A percentile compares a stretch with the other conserved stretches of the same genome.
These are phyloP conservation scores for Anisodus acutangulus DNA, from an alignment of 257 asterid species.

Conservation along the genomic window DNA sequence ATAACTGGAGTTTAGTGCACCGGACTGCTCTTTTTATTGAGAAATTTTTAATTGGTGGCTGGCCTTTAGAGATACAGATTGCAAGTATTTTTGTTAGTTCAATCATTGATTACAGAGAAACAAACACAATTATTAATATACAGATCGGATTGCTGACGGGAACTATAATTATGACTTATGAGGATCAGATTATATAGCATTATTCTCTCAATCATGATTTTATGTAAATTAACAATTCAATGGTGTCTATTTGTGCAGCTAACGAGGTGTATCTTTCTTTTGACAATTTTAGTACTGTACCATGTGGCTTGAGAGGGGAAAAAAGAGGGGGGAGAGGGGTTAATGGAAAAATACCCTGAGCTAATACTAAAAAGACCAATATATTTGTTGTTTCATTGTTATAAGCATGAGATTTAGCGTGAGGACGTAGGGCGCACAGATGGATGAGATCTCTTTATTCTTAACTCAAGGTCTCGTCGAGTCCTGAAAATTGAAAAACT, in stretches of 20 bases:
- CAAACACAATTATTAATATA: slow-evolving; percentile 23
- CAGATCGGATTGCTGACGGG: slow-evolving; percentile 23
- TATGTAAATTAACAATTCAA: slow-evolving; percentile 24
- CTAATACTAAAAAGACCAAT: too few species aligned
- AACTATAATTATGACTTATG: slow-evolving; percentile 3
- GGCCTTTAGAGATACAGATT: slow-evolving; percentile 34
- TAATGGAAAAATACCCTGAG: background rate
- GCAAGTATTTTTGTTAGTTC: slow-evolving; percentile 32
- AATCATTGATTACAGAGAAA: slow-evolving; percentile 49
- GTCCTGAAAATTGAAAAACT: background rate
- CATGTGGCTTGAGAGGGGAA: background rate
- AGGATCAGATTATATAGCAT: background rate
- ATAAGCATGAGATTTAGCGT: background rate
- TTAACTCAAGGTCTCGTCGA: fast-evolving
- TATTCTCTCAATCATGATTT: background rate
- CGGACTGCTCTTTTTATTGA: background rate
- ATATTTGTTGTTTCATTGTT: background rate
- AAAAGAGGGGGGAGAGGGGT: background rate
- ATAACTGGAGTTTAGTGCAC: too few species aligned
- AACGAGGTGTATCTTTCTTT: slow-evolving; percentile 2
- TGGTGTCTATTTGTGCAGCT: slow-evolving; percentile 10
- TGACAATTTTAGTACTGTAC: slow-evolving; percentile 20
- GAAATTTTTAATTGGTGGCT: slow-evolving; percentile 41
- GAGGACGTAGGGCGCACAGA: too few species aligned
- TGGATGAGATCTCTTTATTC: background rate